phyloP scores from a whole-genome alignment of 192 early-diverging fungal genomes.

The Radiomyces spectabilis region DNA sequence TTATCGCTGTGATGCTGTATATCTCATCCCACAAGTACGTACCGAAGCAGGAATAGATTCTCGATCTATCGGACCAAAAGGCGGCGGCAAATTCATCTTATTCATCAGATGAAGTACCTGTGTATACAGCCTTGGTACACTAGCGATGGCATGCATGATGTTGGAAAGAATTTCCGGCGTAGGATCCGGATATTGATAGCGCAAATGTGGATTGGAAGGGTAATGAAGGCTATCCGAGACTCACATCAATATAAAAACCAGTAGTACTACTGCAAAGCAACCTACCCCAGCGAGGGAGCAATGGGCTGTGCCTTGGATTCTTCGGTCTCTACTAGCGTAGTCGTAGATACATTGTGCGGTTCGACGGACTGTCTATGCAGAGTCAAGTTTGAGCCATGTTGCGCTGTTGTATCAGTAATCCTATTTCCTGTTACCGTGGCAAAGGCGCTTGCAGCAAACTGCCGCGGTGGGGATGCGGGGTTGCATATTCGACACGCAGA shows the following conservation, averaged over 20 bases:
- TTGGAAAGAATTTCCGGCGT: conserved; percentile 39
- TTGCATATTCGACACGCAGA: conserved; percentile 36
- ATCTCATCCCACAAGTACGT: background rate
- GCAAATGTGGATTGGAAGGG: conserved; percentile 29
- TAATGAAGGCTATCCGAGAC: conserved; percentile 25
- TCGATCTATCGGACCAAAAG: conserved; percentile 24
- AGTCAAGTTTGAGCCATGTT: too few species aligned
- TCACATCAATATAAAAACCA: background rate
- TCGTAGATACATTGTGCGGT: background rate
- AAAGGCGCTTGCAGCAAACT: too few species aligned
- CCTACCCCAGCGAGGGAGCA: conserved; percentile 7
- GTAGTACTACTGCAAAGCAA: background rate
- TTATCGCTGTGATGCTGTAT: background rate
- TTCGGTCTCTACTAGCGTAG: background rate
- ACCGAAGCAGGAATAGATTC: conserved; percentile 10
- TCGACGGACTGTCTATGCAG: too few species aligned
- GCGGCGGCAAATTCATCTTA: conserved; percentile 56
- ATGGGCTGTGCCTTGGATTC: background rate
- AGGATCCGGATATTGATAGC: conserved; percentile 36
- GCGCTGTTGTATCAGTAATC: too few species aligned
- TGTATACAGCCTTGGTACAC: conserved; percentile 44
- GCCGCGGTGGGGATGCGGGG: conserved; percentile 11
- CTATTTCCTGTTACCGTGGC: too few species aligned
- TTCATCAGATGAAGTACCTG: conserved; percentile 58
- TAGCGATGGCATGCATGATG: conserved; percentile 44